Base-by-base conservation (phyloP, 306 rosid species). In the Glycine soja region DNA sequence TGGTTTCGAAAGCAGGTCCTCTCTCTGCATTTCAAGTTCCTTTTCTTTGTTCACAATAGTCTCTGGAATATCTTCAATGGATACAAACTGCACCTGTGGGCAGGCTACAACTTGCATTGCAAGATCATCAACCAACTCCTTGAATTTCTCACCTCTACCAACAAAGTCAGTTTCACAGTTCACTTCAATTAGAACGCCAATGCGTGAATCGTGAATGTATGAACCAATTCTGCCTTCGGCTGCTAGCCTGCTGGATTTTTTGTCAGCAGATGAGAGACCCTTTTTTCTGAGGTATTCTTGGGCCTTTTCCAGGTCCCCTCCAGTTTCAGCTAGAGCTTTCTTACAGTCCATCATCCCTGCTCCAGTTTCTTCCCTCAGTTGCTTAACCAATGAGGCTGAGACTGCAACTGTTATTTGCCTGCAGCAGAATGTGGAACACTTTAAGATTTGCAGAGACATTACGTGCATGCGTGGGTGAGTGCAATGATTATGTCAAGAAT, bases 281-380 rank as follows among this genome's bases (percentile, higher is more conserved):
- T 96, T 96, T 73, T 93, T 96, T 48, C 98, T 89, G 51, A 96
- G 98, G 84, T 93, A 93, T 82, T 91, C 99, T 76, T 96, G 99
- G 8, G 99, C 99, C 90, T 93, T 92, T 83, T 93, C 93, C 59
- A 93, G 90, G 79, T 93, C 98, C n/a, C 97, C 98, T 83, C 90
- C 97, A 10, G 95, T 88, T 89, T 92, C 99, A 36, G 99, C 84
- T 59, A 93, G 95, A 76, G 97, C 98, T 88, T 90, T 96, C 97
- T 96, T 96, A 81, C 99, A 96, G 82, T 96, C 98, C 98, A 96
- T 96, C 99, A 96, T 96, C 78, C 98, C 99, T 4, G 97, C 99
- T 83, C 97, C 99, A 4, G 98, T 92, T 88, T 96, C 99, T 71
- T 93, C 98, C 18, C 99, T 86, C 56, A 96, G 83, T 80, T 93